A percentile compares a stretch with the other conserved stretches of the same genome.
Conservation (phyloP, 2,329 filamentous ascomycete genomes). For the Phyllosticta paracitricarpa region DNA sequence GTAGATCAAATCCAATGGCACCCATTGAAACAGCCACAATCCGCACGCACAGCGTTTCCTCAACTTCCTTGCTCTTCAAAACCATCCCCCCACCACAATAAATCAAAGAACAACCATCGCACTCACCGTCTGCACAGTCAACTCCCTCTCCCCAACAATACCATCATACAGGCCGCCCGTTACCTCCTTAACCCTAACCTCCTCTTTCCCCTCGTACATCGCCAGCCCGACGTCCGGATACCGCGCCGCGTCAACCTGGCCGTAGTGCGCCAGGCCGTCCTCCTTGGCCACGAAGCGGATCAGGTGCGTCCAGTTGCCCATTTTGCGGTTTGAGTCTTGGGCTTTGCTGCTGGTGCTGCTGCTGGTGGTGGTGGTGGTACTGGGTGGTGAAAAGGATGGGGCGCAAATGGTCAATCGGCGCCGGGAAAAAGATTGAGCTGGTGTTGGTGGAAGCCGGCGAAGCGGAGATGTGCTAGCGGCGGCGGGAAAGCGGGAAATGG, state of each 20-base stretch:
- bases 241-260: conserved; percentile 25
- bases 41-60: no score
- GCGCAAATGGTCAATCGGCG: no score
- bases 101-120: no score
- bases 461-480: no score
- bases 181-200: conserved; percentile 24
- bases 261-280: conserved; percentile 32
- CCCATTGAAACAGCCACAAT: neutral
- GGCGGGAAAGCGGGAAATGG: no score
- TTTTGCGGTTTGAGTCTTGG: neutral
- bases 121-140: conserved; percentile 19
- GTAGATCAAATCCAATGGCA: neutral
- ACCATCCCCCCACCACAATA: no score
- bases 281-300: conserved; percentile 34
- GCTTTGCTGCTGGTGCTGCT: no score
- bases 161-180: conserved; percentile 28
- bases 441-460: no score
- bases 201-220: conserved; percentile 20
- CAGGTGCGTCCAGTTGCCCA: conserved; percentile 29
- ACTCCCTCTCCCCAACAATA: conserved; percentile 21
- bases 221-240: conserved; percentile 29
- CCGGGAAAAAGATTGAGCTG: no score
- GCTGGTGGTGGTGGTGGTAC: no score
- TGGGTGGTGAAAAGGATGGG: neutral
- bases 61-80: no score